Base-by-base conservation (phyloP, 192 early-diverging fungal species). In the Linnemannia zychae region DNA sequence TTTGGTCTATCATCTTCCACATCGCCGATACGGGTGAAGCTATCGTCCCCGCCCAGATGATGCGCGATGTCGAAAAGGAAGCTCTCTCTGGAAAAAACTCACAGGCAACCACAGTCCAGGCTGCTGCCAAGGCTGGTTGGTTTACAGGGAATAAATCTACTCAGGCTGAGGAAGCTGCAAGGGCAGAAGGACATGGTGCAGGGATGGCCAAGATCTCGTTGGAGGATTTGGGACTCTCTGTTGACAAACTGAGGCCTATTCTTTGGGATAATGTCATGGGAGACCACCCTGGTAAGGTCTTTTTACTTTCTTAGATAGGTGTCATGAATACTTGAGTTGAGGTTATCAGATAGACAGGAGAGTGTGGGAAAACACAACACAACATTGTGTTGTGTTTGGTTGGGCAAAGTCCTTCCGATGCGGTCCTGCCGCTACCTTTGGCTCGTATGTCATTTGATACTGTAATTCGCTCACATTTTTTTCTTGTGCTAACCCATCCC, bases 1-100 rank as follows among this genome's bases (percentile, higher is more conserved):
- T 93, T 4, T 92, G 92, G 91, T 76, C 73, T 12, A 88, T 84
- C 68, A 89, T 92, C 44, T 81, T 77, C n/a, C 37, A 63, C 7
- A 82, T 77, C 36, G 81, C 75, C 37, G 81, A 82, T 50, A 76
- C 80, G 0, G 75, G 81, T 1, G 75, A 77, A 33, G 81, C 75
- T 2, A 18, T 69, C 17, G 48, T 82, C 12, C 71, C 75, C 13
- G 9, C 75, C 4, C 65, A 67, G 0, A 34, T 77, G 67, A 68
- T 77, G 71, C 71, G 44, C 18, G 74, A 82, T 18, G 71, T 77
- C 63, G 50, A 82, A 38, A 72, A 65, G 65, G 81, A 82, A 18
- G 75, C 80, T 0, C 50, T 50, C 1, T 71, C 73, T 0, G 40
- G 31, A 28, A 20, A 24, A 12, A 57, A 70, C 3, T 4, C 74